Evolutionary conservation across 2,329 filamentous ascomycete genomes (phyloP).

Genomic region (Cadophora malorum): DNA sequence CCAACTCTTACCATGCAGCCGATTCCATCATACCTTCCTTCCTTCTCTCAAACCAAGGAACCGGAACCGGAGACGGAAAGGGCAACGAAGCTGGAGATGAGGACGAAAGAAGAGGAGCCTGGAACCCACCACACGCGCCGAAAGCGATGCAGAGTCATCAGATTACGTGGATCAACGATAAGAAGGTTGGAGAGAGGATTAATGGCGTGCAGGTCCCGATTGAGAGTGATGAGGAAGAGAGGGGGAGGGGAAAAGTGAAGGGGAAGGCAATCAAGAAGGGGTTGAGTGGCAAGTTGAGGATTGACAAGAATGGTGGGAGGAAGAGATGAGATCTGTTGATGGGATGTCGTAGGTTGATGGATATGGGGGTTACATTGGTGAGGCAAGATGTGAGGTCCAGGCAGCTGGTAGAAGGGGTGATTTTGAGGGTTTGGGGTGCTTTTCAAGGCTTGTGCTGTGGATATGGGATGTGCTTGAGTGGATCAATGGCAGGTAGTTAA

Average conservation of each 20-base stretch:
- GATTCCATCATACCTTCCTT: too few species aligned
- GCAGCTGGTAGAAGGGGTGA: too few species aligned
- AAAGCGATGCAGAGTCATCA: conserved; percentile 12
- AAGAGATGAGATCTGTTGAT: neutral
- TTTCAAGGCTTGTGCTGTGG: too few species aligned
- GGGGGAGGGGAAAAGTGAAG: neutral
- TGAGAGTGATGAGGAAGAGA: neutral
- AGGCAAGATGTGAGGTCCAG: too few species aligned
- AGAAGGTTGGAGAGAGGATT: conserved; percentile 15
- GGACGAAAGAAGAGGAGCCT: neutral
- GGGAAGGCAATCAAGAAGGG: neutral
- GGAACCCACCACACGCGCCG: conserved; percentile 11
- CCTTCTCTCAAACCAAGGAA: too few species aligned
- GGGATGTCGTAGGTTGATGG: neutral
- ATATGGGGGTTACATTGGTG: neutral
- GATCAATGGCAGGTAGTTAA: too few species aligned
- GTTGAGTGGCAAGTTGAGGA: neutral
- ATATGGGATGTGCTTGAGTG: too few species aligned
- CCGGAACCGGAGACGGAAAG: too few species aligned
- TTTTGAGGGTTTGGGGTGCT: too few species aligned
- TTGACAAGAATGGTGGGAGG: neutral
- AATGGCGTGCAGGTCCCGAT: conserved; percentile 11
- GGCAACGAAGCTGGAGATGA: neutral
- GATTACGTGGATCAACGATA: conserved; percentile 11
- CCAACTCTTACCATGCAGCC: neutral